phyloP scores from a whole-genome alignment of 306 rosid species.

The Heteromeles arbutifolia region DNA sequence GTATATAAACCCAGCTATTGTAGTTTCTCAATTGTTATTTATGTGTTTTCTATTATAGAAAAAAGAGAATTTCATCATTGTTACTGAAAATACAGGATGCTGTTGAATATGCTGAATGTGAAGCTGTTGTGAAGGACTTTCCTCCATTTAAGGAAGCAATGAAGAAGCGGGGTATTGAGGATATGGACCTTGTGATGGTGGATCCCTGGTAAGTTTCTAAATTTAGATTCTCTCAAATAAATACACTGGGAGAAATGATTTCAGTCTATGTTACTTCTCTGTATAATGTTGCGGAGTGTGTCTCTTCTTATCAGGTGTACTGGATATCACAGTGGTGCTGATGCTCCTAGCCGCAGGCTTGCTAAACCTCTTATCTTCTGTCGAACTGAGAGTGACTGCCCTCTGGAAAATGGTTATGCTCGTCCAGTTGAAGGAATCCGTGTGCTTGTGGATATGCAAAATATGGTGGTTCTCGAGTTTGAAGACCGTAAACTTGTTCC shows the following conservation, averaged over 20 bases:
- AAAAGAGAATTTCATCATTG: not conserved
- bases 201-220: constrained; percentile 60
- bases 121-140: constrained; percentile 65
- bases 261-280: not conserved
- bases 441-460: constrained; percentile 81
- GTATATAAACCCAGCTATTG: constrained; percentile 14
- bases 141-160: constrained; percentile 73
- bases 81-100: constrained; percentile 48
- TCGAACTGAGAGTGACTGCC: constrained; percentile 84
- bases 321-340: constrained; percentile 73
- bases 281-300: not conserved
- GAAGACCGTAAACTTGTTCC: constrained; percentile 74
- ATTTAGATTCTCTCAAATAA: not conserved
- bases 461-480: constrained; percentile 70
- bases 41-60: not conserved
- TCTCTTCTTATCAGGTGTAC: constrained; percentile 46
- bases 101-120: constrained; percentile 81
- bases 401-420: constrained; percentile 83
- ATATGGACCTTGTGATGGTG: constrained; percentile 85
- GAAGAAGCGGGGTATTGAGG: constrained; percentile 86
- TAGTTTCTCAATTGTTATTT: not conserved
- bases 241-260: not conserved
- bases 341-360: constrained; percentile 82
- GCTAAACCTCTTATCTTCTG: constrained; percentile 77
- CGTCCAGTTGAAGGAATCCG: constrained; percentile 86